Evolutionary conservation across 2,329 filamentous ascomycete species (phyloP).

Genomic region (Alternaria angustiovoidea): DNA sequence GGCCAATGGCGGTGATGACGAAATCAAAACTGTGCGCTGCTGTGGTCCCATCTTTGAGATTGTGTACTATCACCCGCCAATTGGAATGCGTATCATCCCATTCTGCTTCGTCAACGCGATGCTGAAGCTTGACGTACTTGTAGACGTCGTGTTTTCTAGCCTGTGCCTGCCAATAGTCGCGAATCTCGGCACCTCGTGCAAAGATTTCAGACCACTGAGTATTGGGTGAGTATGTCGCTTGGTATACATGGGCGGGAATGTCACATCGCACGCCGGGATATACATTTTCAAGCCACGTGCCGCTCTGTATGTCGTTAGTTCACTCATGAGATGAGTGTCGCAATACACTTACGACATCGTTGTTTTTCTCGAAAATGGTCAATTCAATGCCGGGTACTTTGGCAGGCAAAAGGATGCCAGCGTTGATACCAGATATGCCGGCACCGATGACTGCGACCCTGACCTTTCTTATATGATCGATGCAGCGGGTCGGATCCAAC

Average conservation of each 20-base stretch:
- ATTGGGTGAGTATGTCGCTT: slow-evolving; percentile 55
- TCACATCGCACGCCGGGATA: slow-evolving; percentile 47
- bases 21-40: slow-evolving; percentile 37
- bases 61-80: slow-evolving; percentile 66
- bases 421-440: slow-evolving; percentile 68
- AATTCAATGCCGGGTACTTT: slow-evolving; percentile 74
- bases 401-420: slow-evolving; percentile 70
- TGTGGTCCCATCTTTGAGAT: slow-evolving; percentile 56
- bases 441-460: slow-evolving; percentile 70
- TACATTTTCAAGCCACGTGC: slow-evolving; percentile 49
- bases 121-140: slow-evolving; percentile 49
- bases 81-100: slow-evolving; percentile 56
- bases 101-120: slow-evolving; percentile 47
- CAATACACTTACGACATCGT: slow-evolving; percentile 44
- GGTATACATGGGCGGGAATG: slow-evolving; percentile 51
- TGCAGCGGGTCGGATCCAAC: slow-evolving; percentile 36
- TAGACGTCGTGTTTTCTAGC: slow-evolving; percentile 53
- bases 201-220: slow-evolving; percentile 55
- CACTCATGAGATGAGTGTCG: background rate
- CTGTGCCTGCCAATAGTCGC: slow-evolving; percentile 52
- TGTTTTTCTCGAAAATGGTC: slow-evolving; percentile 58
- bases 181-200: slow-evolving; percentile 52
- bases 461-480: slow-evolving; percentile 43
- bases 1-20: slow-evolving; percentile 49
- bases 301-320: slow-evolving; percentile 21